Conservation (phyloP, 805 yeast genomes). For the Myxozyma nipponensis region DNA sequence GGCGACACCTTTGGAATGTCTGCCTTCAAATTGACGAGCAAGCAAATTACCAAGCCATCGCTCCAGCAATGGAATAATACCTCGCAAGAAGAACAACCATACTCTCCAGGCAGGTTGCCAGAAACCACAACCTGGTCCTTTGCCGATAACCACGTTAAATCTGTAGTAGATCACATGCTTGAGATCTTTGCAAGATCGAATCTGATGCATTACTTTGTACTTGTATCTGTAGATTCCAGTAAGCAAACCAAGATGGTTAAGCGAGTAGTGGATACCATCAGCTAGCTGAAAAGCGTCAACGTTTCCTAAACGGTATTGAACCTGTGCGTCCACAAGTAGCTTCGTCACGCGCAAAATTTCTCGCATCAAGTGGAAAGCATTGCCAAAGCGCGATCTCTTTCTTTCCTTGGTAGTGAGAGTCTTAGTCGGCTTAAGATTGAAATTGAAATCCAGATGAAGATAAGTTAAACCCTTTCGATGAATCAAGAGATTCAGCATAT, state of each 20-base stretch:
- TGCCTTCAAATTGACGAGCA: conserved; percentile 93
- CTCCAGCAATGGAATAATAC: conserved; percentile 85
- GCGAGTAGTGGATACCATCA: conserved; percentile 84
- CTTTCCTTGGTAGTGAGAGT: conserved; percentile 95
- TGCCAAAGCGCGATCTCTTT: conserved; percentile 91
- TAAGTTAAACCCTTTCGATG: conserved; percentile 90
- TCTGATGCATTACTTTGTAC: conserved; percentile 97
- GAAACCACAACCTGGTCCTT: conserved; percentile 98
- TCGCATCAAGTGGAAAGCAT: conserved; percentile 89
- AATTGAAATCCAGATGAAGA: conserved; percentile 90
- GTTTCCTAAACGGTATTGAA: conserved; percentile 83
- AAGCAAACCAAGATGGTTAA: conserved; percentile 91
- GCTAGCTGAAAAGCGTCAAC: conserved; percentile 92
- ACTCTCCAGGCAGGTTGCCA: conserved; percentile 99
- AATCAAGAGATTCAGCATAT: conserved; percentile 83
- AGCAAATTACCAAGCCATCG: conserved; percentile 91
- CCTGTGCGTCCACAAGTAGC: conserved; percentile 87
- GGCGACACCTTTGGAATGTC: conserved; percentile 85
- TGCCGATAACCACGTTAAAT: conserved; percentile 83
- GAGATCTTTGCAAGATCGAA: conserved; percentile 89
- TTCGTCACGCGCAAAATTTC: conserved; percentile 83
- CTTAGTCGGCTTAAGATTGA: conserved; percentile 92
- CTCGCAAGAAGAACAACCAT: conserved; percentile 89
- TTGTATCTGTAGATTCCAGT: conserved; percentile 97
- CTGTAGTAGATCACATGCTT: conserved; percentile 85